Base-by-base conservation (phyloP, 78 protist species). In the Dictyostelium firmibasis region DNA sequence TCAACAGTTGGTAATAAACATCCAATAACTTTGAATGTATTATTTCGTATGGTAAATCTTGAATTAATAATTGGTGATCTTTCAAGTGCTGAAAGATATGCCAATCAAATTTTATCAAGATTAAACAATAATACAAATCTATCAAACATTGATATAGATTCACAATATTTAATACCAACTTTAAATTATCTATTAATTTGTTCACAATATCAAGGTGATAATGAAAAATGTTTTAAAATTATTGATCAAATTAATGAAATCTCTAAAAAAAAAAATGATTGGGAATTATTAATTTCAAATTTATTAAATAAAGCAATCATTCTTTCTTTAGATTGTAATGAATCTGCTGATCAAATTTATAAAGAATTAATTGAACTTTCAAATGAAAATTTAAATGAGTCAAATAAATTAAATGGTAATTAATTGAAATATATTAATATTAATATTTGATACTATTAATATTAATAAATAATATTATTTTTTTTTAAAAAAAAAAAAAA, bases 41-140 rank as follows among this genome's bases (percentile, higher is more conserved):
- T 89, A 27, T 89, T 89, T 81, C 41, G 94, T 29, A n/a, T 89
- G 74, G 67, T 89, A 25, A 81, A 89, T 69, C 38, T 74, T 9
- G 94, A 89, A 35, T 60, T 89, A 74, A 70, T 44, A 2, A 89
- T 81, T 27, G 94, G 94, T 33, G 94, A 81, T 4, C 47, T 89
- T 38, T 16, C 29, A 38, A 50, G 72, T 36, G 85, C 94, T 18
- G 67, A 67, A 33, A 57, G 72, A 29, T n/a, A 31, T 36, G 13
- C 38, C 3, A 25, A 78, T 16, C 64, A 53, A 8, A 18, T 89
- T 29, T 33, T 89, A 33, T 35, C 41, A 31, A 60, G 86, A 81
- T 41, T 87, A n/a, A 38, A 57, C 2, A 38, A 70, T 6, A 35
- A 29, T 62, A 31, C 20, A n/a, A 57, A 35, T 13, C 1, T 25